A percentile compares a stretch with the other conserved stretches of the same genome.
Evolutionary conservation across 2,329 filamentous ascomycete genomes (phyloP).

Genomic region (Microcyclosporella mali): DNA sequence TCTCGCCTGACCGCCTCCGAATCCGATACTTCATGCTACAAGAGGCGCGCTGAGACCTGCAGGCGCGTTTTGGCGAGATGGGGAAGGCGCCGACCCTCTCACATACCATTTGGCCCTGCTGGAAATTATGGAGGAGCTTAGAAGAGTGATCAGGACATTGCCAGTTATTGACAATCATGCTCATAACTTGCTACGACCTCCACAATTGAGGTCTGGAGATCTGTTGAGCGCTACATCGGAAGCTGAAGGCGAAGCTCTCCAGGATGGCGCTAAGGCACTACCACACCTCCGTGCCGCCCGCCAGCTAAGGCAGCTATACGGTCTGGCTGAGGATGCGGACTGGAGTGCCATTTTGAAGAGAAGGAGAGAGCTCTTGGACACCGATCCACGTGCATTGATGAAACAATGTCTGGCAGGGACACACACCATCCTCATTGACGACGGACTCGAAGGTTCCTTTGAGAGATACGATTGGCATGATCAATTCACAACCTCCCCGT

Average conservation of each 20-base stretch:
- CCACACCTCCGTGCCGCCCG: slow-evolving; percentile 64
- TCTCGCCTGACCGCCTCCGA: too few species aligned
- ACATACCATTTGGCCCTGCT: too few species aligned
- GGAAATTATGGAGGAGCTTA: slow-evolving; percentile 19
- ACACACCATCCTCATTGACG: slow-evolving; percentile 70
- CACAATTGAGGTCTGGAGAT: slow-evolving; percentile 44
- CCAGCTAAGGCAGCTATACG: slow-evolving; percentile 61
- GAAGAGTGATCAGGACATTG: slow-evolving; percentile 20
- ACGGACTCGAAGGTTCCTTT: slow-evolving; percentile 58
- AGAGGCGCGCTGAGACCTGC: too few species aligned
- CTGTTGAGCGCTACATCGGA: slow-evolving; percentile 65
- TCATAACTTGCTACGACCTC: slow-evolving; percentile 58
- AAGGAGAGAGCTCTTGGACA: slow-evolving; percentile 42
- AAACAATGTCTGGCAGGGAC: slow-evolving; percentile 63
- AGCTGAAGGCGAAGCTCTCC: slow-evolving; percentile 62
- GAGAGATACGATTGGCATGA: slow-evolving; percentile 61
- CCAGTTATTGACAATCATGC: slow-evolving; percentile 70
- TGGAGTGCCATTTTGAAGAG: slow-evolving; percentile 54
- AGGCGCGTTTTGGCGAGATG: too few species aligned
- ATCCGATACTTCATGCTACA: too few species aligned
- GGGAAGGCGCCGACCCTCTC: too few species aligned
- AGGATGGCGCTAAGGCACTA: slow-evolving; percentile 54
- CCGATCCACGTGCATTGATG: slow-evolving; percentile 50
- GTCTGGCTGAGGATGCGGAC: slow-evolving; percentile 49
- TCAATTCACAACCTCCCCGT: slow-evolving; percentile 56